phyloP scores from a whole-genome alignment of 495 filamentous ascomycete genomes.

The Hypoxylon trugodes region DNA sequence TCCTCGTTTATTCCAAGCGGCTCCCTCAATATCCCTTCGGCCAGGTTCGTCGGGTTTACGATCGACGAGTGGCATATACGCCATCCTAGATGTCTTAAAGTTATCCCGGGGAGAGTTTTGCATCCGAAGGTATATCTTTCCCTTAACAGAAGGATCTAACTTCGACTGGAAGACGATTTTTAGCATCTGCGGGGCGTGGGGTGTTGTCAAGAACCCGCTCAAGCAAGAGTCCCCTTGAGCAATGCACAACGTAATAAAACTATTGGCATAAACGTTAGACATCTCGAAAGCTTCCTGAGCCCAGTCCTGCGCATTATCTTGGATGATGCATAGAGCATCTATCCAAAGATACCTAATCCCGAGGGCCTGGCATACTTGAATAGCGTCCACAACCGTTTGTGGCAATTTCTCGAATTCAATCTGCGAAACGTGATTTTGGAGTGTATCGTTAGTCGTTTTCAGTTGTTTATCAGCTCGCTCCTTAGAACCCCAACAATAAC shows the following conservation, averaged over 20 bases:
- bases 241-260: constrained; percentile 18
- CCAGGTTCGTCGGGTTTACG: background rate
- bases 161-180: background rate
- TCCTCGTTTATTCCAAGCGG: constrained; percentile 8
- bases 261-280: constrained; percentile 30
- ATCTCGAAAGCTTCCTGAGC: constrained; percentile 25
- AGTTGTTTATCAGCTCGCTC: background rate
- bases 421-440: background rate
- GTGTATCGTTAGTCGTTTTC: background rate
- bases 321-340: constrained; percentile 43
- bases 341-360: constrained; percentile 41
- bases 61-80: background rate
- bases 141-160: background rate
- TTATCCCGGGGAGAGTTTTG: background rate
- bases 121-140: background rate
- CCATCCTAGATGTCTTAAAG: background rate
- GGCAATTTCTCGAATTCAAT: background rate
- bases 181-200: background rate
- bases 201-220: constrained; percentile 7
- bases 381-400: constrained; percentile 3
- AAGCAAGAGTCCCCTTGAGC: constrained; percentile 2
- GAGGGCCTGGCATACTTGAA: constrained; percentile 5
- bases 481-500: background rate
- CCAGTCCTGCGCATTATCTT: constrained; percentile 34
- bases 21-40: background rate